A percentile compares a stretch with the other conserved stretches of the same genome.
Conservation (phyloP, 257 asterid species). For the Cordia subcordata region DNA sequence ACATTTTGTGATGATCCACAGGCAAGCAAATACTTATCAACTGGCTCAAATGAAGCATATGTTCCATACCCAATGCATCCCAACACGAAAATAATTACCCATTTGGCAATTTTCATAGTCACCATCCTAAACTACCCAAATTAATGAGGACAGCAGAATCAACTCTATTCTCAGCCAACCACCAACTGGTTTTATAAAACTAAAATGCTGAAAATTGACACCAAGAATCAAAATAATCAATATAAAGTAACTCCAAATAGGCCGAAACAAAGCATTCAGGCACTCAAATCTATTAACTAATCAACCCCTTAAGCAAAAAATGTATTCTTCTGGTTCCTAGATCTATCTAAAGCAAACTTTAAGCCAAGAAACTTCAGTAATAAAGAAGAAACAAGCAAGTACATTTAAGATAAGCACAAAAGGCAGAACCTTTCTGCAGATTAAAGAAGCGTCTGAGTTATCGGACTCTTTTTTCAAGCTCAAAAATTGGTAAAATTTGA, state of each 20-base stretch:
- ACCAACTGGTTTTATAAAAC: slow-evolving; percentile 2
- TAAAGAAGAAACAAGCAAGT: background rate
- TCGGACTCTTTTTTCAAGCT: background rate
- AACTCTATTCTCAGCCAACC: too few species aligned
- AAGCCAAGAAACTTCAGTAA: background rate
- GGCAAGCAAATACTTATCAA: slow-evolving; percentile 30
- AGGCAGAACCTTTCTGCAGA: slow-evolving; percentile 13
- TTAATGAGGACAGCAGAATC: too few species aligned
- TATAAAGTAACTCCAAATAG: background rate
- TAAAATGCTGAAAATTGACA: background rate
- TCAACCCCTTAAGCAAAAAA: too few species aligned
- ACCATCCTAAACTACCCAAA: background rate
- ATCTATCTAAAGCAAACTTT: slow-evolving; percentile 5
- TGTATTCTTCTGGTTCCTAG: background rate
- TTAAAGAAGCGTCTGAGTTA: slow-evolving; percentile 2
- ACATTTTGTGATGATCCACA: slow-evolving; percentile 45
- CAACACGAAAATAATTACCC: slow-evolving; percentile 17
- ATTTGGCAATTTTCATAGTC: slow-evolving; percentile 7
- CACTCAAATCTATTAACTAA: too few species aligned
- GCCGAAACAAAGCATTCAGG: background rate
- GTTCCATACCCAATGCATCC: slow-evolving; percentile 10
- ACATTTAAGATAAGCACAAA: background rate
- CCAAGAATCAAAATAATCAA: background rate
- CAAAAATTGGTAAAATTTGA: slow-evolving; percentile 1
- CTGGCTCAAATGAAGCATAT: slow-evolving; percentile 30